These are phyloP conservation scores for Solanum hybrid DNA, from an alignment of 305 asterid genomes.

Conservation along the genomic window DNA sequence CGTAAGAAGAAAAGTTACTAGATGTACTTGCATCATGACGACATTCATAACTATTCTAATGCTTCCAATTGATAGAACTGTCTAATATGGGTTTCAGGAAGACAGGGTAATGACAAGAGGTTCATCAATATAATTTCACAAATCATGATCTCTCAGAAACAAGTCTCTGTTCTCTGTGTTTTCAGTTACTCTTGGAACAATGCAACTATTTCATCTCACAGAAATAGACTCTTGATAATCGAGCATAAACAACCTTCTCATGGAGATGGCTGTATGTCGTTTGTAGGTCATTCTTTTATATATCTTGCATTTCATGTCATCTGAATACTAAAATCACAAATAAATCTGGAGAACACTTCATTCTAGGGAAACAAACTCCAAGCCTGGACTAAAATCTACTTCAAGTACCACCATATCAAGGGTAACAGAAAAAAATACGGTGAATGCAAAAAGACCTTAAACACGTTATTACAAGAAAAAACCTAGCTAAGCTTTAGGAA, in stretches of 20 bases:
- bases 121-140: background rate
- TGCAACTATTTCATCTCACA: background rate
- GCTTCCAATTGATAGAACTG: background rate
- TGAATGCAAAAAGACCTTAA: background rate
- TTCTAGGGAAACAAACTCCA: background rate
- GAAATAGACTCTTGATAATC: background rate
- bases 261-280: background rate
- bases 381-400: background rate
- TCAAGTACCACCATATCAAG: background rate
- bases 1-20: background rate
- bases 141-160: background rate
- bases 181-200: background rate
- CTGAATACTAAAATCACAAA: background rate
- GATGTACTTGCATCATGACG: background rate
- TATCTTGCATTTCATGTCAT: background rate
- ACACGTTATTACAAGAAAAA: background rate
- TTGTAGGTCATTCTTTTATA: background rate
- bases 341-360: background rate
- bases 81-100: background rate
- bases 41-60: background rate
- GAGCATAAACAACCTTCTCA: background rate
- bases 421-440: background rate
- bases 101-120: background rate
- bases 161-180: background rate
- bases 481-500: background rate